Conservation (phyloP, 345 rosid species). For the Populus nigra region DNA sequence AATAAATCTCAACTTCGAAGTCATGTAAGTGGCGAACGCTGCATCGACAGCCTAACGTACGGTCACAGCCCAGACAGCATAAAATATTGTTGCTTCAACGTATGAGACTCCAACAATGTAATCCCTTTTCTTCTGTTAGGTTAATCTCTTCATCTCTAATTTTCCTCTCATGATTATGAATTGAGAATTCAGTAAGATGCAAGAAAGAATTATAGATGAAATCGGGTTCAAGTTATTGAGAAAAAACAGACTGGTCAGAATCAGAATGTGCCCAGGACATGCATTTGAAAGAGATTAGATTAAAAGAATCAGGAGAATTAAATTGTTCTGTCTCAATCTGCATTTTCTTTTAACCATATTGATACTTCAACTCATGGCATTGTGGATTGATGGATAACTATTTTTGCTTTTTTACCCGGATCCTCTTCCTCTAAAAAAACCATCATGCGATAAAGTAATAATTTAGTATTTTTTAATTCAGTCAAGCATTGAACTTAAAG, state of each 20-base stretch:
- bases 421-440: too few relatives aligned
- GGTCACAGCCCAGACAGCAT: background rate
- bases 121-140: background rate
- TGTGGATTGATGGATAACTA: too few relatives aligned
- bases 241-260: background rate
- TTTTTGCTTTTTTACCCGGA: too few relatives aligned
- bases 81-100: conserved; percentile 1
- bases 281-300: background rate
- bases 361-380: background rate
- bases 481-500: too few relatives aligned
- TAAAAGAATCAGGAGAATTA: background rate
- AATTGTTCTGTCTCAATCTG: background rate
- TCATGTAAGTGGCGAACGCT: background rate
- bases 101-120: background rate
- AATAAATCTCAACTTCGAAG: background rate
- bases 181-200: background rate
- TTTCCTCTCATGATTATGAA: background rate
- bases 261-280: background rate
- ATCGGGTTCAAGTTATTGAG: background rate
- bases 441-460: too few relatives aligned
- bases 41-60: background rate
- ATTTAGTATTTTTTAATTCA: too few relatives aligned
- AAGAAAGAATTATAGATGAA: too few relatives aligned
- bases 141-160: background rate
- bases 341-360: too few relatives aligned